Percentiles rank a stretch among this genome's conserved stretches.
Conservation (phyloP, 2,329 filamentous ascomycete genomes). For the Colletotrichum sp. region DNA sequence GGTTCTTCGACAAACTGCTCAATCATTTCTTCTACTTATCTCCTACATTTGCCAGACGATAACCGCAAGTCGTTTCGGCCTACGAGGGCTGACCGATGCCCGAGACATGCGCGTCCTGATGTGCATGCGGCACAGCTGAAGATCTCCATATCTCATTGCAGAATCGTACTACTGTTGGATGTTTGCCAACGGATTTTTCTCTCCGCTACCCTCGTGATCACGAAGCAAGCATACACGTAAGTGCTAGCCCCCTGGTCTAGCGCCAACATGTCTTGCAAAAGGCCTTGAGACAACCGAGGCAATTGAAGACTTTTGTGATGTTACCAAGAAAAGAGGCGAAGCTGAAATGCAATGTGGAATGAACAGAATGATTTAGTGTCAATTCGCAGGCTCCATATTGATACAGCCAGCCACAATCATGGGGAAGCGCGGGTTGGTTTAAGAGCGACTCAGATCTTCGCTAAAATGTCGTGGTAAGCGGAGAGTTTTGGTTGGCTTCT, state of each 20-base stretch:
- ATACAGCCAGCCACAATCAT: neutral
- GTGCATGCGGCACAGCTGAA: neutral
- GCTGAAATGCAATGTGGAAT: neutral
- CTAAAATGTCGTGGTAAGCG: neutral
- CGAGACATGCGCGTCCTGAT: neutral
- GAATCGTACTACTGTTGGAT: neutral
- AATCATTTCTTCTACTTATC: neutral
- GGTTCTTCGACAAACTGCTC: neutral
- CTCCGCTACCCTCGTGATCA: neutral
- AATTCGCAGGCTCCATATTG: neutral
- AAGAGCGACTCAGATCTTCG: neutral
- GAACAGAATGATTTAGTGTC: neutral
- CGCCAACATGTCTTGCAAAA: neutral
- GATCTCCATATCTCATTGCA: neutral
- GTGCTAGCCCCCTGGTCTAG: neutral
- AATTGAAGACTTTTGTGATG: neutral
- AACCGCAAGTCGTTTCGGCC: neutral
- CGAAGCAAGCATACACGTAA: neutral
- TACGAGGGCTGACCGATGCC: neutral
- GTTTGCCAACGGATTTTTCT: neutral
- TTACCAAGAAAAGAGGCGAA: neutral
- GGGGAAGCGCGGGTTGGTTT: neutral
- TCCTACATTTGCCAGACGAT: neutral
- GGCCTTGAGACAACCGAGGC: neutral
- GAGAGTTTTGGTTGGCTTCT: neutral